These are phyloP conservation scores for Trametes cubensis DNA, from an alignment of 768 basidiomycete species.

Conservation along the genomic window DNA sequence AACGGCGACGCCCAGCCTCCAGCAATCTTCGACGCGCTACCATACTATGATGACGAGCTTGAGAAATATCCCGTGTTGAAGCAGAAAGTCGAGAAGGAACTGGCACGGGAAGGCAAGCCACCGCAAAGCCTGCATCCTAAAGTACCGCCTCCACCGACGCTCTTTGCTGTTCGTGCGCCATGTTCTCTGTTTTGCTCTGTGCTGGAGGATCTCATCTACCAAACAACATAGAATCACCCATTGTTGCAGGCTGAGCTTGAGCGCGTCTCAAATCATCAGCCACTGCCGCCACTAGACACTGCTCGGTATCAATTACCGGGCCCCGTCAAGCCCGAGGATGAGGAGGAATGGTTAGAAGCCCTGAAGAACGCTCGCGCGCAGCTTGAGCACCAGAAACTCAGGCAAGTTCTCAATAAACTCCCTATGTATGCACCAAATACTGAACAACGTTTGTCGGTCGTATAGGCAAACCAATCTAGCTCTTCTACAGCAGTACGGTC, in stretches of 20 bases:
- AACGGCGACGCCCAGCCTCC: conserved; percentile 19
- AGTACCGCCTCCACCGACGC: conserved; percentile 63
- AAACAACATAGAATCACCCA: conserved; percentile 57
- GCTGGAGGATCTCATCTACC: conserved; percentile 13
- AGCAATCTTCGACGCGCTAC: conserved; percentile 79
- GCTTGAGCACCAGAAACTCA: conserved; percentile 80
- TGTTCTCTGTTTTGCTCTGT: not conserved
- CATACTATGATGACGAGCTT: conserved; percentile 94
- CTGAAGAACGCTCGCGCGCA: conserved; percentile 79
- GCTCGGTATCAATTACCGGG: conserved; percentile 74
- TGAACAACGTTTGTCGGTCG: not conserved
- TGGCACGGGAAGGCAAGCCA: conserved; percentile 67
- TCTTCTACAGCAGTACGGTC: conserved; percentile 81
- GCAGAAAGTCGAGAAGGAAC: conserved; percentile 75
- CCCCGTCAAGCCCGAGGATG: conserved; percentile 63
- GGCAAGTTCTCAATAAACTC: conserved; percentile 47
- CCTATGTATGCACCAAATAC: not conserved
- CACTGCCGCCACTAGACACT: conserved; percentile 68
- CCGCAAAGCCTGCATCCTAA: conserved; percentile 66
- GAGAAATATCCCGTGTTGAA: conserved; percentile 71
- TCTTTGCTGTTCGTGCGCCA: conserved; percentile 66
- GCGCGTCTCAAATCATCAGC: conserved; percentile 70
- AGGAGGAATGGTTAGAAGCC: conserved; percentile 77
- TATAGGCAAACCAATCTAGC: conserved; percentile 80
- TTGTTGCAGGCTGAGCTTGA: conserved; percentile 72